phyloP scores from a whole-genome alignment of 495 filamentous ascomycete species.

The Echria macrotheca region DNA sequence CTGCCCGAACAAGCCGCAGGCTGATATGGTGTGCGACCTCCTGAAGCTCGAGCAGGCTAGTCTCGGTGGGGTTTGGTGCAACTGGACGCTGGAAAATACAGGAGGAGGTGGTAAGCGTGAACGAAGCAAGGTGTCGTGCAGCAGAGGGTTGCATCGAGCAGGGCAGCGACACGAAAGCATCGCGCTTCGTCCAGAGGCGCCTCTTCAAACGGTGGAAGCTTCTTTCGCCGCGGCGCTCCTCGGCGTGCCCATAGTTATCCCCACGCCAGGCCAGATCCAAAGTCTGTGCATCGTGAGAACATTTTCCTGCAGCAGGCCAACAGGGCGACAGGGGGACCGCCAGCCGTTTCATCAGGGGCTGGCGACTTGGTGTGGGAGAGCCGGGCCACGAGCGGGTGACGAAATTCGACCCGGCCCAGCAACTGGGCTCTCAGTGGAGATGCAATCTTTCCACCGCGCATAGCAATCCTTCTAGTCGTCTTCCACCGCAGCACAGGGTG shows the following conservation, averaged over 20 bases:
- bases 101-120: slow-evolving; percentile 18
- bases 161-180: slow-evolving; percentile 14
- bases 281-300: slow-evolving; percentile 20
- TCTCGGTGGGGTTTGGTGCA: slow-evolving; percentile 26
- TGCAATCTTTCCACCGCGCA: slow-evolving; percentile 8
- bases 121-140: slow-evolving; percentile 26
- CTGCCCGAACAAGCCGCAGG: slow-evolving; percentile 47
- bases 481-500: slow-evolving; percentile 10
- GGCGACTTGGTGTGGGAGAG: not conserved
- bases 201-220: slow-evolving; percentile 17
- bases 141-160: slow-evolving; percentile 26
- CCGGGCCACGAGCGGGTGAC: not conserved
- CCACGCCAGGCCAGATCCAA: slow-evolving; percentile 21
- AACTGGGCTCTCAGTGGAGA: slow-evolving; percentile 9
- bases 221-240: slow-evolving; percentile 15
- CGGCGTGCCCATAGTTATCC: slow-evolving; percentile 18
- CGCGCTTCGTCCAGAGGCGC: slow-evolving; percentile 15
- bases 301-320: slow-evolving; percentile 13
- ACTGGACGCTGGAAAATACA: slow-evolving; percentile 22
- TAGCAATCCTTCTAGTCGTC: slow-evolving; percentile 17
- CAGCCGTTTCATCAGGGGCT: slow-evolving; percentile 26
- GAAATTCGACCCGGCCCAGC: slow-evolving; percentile 1
- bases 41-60: slow-evolving; percentile 17
- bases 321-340: not conserved
- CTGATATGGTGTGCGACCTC: slow-evolving; percentile 37